phyloP scores from a whole-genome alignment of 805 yeast genomes.

The Wickerhamomyces hampshirensis region DNA sequence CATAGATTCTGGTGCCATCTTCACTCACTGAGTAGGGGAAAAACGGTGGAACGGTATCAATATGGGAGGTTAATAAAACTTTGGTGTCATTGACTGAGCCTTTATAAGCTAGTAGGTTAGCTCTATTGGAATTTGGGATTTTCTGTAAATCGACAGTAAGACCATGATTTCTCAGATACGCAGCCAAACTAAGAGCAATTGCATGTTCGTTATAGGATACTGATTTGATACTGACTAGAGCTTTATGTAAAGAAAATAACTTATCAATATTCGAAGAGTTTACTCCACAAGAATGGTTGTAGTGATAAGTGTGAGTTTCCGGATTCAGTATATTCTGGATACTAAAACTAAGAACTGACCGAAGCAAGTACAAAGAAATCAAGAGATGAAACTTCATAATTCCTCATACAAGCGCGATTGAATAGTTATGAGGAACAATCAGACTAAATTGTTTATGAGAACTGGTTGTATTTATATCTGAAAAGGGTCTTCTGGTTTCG shows the following conservation, averaged over 20 bases:
- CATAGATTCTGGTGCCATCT: slow-evolving; percentile 45
- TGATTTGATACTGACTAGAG: slow-evolving; percentile 11
- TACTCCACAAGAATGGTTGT: neutral
- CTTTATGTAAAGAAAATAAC: slow-evolving; percentile 9
- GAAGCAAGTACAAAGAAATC: neutral
- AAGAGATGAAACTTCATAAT: no score
- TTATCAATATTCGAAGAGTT: slow-evolving; percentile 2
- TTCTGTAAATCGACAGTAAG: slow-evolving; percentile 41
- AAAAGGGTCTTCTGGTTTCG: no score
- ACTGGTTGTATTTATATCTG: no score
- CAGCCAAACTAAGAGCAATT: slow-evolving; percentile 3
- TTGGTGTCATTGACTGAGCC: slow-evolving; percentile 41
- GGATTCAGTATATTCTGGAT: neutral
- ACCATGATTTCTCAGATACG: slow-evolving; percentile 4
- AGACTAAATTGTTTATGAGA: no score
- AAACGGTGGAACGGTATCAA: slow-evolving; percentile 67
- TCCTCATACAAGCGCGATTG: no score
- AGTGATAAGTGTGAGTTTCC: slow-evolving; percentile 1
- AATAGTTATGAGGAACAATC: no score
- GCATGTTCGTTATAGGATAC: slow-evolving; percentile 8
- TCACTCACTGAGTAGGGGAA: slow-evolving; percentile 38
- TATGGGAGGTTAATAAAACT: slow-evolving; percentile 52
- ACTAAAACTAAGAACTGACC: neutral
- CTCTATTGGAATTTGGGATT: slow-evolving; percentile 29
- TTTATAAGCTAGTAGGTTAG: slow-evolving; percentile 50